phyloP scores from a whole-genome alignment of 345 rosid genomes.

The Punica granatum region DNA sequence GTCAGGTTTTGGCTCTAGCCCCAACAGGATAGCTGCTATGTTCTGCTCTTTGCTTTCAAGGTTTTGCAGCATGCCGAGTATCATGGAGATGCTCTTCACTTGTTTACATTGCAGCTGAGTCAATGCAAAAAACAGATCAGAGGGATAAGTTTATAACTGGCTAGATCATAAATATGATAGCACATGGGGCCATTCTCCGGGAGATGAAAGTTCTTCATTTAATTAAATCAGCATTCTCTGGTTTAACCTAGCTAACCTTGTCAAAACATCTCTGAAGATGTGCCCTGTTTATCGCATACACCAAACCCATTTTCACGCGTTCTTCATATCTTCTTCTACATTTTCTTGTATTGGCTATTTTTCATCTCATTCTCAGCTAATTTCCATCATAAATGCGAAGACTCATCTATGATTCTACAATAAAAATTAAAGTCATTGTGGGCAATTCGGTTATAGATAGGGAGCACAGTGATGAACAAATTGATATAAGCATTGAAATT shows the following conservation, averaged over 20 bases:
- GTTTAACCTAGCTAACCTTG: no score
- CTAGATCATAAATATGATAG: no score
- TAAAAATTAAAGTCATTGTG: no score
- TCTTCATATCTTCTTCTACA: neutral
- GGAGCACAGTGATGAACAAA: neutral
- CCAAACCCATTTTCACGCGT: neutral
- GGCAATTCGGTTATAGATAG: neutral
- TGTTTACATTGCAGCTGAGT: neutral
- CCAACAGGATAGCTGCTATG: neutral
- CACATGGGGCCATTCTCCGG: no score
- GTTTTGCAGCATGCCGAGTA: neutral
- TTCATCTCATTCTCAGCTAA: neutral
- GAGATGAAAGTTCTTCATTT: no score
- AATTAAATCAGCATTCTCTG: neutral
- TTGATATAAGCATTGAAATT: neutral
- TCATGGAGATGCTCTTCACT: neutral
- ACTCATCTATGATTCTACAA: no score
- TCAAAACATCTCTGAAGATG: no score
- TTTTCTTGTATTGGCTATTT: neutral
- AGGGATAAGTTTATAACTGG: neutral
- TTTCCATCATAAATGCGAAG: no score
- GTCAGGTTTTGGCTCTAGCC: conserved; percentile 40
- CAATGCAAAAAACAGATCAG: neutral
- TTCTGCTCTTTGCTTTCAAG: neutral
- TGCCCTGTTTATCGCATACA: neutral